phyloP scores from a whole-genome alignment of 2,329 filamentous ascomycete species.

The Teratosphaeria epicoccoides region DNA sequence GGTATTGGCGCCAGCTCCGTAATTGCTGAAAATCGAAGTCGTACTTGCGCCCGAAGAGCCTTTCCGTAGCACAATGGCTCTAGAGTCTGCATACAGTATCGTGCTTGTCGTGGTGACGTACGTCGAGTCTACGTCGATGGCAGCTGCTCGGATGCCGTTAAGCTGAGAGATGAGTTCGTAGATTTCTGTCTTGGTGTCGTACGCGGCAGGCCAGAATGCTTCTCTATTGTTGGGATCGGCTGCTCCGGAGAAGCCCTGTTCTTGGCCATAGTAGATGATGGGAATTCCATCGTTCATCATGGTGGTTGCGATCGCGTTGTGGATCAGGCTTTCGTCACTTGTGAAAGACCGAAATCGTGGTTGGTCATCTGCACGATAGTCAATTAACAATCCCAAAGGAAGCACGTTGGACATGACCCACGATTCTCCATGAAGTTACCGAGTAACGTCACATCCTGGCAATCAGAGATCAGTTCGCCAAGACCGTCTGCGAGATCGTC shows the following conservation, averaged over 20 bases:
- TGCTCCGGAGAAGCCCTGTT: constrained; percentile 9
- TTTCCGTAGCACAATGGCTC: constrained; percentile 40
- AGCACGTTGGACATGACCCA: constrained; percentile 2
- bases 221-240: constrained; percentile 8
- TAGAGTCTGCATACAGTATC: constrained; percentile 30
- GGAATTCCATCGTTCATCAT: constrained; percentile 14
- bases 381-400: not conserved
- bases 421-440: constrained; percentile 15
- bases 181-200: not conserved
- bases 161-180: not conserved
- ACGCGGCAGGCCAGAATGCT: not conserved
- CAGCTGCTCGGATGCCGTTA: not conserved
- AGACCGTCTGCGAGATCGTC: constrained; percentile 19
- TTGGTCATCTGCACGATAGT: constrained; percentile 19
- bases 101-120: not conserved
- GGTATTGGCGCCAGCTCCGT: constrained; percentile 17
- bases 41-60: constrained; percentile 21
- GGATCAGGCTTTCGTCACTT: constrained; percentile 8
- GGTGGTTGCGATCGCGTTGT: constrained; percentile 10
- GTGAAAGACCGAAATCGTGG: constrained; percentile 37
- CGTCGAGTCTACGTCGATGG: not conserved
- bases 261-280: constrained; percentile 3
- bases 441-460: constrained; percentile 6
- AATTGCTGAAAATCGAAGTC: constrained; percentile 27
- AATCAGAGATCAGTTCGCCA: constrained; percentile 10